These are phyloP conservation scores for Sicyos baderoa DNA, from an alignment of 306 rosid species.

Conservation along the genomic window DNA sequence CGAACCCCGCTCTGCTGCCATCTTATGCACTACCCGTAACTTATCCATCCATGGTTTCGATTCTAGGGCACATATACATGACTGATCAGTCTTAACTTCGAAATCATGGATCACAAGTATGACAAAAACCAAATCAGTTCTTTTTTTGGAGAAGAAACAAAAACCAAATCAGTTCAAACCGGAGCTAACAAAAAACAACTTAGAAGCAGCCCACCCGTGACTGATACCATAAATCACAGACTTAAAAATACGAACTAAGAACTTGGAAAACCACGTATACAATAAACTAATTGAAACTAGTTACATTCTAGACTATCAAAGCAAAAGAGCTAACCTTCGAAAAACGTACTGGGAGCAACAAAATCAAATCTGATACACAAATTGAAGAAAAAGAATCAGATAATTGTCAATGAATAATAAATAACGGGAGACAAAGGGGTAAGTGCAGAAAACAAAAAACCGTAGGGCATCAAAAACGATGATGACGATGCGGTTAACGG, in stretches of 20 bases:
- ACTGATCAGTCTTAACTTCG: conserved; percentile 7
- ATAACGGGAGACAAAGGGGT: not conserved
- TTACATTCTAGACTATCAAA: not conserved
- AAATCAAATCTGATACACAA: conserved; percentile 63
- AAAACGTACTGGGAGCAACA: conserved; percentile 81
- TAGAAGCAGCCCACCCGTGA: not conserved
- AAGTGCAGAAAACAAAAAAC: conserved; percentile 20
- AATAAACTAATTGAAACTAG: not conserved
- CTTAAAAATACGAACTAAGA: not conserved
- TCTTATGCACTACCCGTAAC: conserved; percentile 43
- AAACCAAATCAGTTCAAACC: not conserved
- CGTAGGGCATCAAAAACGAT: conserved; percentile 34
- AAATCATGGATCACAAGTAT: not conserved
- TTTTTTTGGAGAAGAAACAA: no score
- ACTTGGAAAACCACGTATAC: not conserved
- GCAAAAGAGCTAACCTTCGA: conserved; percentile 40
- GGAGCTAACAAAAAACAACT: not conserved
- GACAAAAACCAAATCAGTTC: not conserved
- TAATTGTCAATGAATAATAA: not conserved
- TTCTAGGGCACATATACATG: conserved; percentile 30
- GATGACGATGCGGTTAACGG: conserved; percentile 47
- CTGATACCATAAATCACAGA: not conserved
- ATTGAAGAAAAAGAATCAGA: not conserved
- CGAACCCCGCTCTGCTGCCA: conserved; percentile 44
- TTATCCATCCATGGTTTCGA: conserved; percentile 90